Percentiles rank a stretch among this genome's conserved stretches.
Conservation (phyloP, 1,284 basidiomycete species). For the Violaceomyces palustris region DNA sequence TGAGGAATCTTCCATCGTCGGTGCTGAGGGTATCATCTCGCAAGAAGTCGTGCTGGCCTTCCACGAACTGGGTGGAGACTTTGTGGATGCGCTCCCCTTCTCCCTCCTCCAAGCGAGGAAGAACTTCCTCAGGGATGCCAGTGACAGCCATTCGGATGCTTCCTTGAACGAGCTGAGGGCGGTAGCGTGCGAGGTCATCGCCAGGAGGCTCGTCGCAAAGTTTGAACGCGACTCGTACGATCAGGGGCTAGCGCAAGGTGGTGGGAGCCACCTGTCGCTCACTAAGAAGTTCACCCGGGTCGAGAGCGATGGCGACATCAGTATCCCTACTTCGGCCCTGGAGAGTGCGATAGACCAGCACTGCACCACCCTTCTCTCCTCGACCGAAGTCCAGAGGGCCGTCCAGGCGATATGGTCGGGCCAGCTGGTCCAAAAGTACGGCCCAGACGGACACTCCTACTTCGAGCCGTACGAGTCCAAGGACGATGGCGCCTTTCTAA, state of each 20-base stretch:
- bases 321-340: slow-evolving; percentile 29
- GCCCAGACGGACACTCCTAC: slow-evolving; percentile 21
- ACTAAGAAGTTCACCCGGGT: slow-evolving; percentile 34
- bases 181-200: slow-evolving; percentile 34
- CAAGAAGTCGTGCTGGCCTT: slow-evolving; percentile 26
- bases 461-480: slow-evolving; percentile 32
- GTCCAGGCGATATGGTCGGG: slow-evolving; percentile 40
- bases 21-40: slow-evolving; percentile 28
- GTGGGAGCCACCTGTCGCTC: slow-evolving; percentile 18
- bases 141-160: slow-evolving; percentile 14
- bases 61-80: slow-evolving; percentile 35
- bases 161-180: slow-evolving; percentile 14
- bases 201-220: slow-evolving; percentile 30
- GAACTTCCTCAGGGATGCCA: slow-evolving; percentile 16
- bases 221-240: slow-evolving; percentile 17
- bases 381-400: slow-evolving; percentile 23
- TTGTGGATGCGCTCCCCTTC: slow-evolving; percentile 36
- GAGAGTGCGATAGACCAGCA: slow-evolving; percentile 43
- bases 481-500: slow-evolving; percentile 26
- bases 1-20: slow-evolving; percentile 28
- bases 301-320: slow-evolving; percentile 31
- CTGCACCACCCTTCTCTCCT: slow-evolving; percentile 23
- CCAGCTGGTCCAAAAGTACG: slow-evolving; percentile 25
- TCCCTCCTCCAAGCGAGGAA: slow-evolving; percentile 35
- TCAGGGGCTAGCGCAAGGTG: slow-evolving; percentile 1